Evolutionary conservation across 306 rosid species (phyloP).

Genomic region (Luffa aegyptiaca): DNA sequence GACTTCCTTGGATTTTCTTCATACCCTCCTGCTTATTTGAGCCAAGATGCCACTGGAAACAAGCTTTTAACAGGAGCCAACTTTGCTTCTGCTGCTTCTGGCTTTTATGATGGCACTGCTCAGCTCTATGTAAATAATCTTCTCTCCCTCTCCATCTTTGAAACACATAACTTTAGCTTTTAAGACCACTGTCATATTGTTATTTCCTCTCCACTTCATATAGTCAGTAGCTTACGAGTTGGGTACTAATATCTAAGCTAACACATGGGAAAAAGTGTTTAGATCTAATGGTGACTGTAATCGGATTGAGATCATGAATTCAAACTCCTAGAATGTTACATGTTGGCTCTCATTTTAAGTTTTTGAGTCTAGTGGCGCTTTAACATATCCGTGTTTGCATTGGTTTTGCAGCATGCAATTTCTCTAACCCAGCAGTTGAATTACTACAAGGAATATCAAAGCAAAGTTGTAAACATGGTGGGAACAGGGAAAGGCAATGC

Average conservation of each 20-base stretch:
- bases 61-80: conserved; percentile 46
- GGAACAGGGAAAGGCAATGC: conserved; percentile 34
- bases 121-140: conserved; percentile 27
- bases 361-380: not conserved
- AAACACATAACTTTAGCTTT: not conserved
- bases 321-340: not conserved
- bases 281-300: not conserved
- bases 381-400: not conserved
- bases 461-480: conserved; percentile 30
- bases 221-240: not conserved
- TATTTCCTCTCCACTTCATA: not conserved
- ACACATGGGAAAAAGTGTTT: not conserved
- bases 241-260: not conserved
- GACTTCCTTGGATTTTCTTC: conserved; percentile 50
- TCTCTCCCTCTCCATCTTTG: not conserved
- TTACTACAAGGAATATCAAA: conserved; percentile 39
- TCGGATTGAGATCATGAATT: not conserved
- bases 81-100: conserved; percentile 62
- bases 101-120: conserved; percentile 37
- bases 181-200: not conserved
- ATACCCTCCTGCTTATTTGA: conserved; percentile 49
- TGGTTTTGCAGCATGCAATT: conserved; percentile 30
- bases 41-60: conserved; percentile 43
- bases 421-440: conserved; percentile 40
- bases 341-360: not conserved